A percentile compares a stretch with the other conserved stretches of the same genome.
Conservation (phyloP, 768 basidiomycete genomes). For the Lactarius sp. region DNA sequence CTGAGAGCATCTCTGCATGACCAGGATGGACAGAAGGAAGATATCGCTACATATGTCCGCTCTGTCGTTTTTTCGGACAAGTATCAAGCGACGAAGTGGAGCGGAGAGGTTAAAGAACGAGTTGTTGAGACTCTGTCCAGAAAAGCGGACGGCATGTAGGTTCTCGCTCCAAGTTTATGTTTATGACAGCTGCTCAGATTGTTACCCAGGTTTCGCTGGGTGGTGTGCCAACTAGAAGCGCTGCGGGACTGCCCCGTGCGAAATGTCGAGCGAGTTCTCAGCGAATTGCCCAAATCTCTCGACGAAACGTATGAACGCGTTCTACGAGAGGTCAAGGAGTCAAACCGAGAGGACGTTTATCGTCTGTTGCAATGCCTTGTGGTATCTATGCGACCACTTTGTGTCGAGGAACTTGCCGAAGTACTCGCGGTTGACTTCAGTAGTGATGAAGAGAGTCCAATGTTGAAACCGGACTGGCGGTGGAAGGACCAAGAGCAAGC, state of each 20-base stretch:
- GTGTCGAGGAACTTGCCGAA: background rate
- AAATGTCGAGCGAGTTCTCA: background rate
- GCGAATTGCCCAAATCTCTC: background rate
- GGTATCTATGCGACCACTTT: background rate
- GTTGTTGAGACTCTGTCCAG: background rate
- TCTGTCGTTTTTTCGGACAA: constrained; percentile 30
- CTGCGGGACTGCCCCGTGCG: no score
- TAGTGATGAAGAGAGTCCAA: background rate
- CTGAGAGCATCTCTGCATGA: background rate
- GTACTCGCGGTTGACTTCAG: background rate
- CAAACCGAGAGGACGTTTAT: background rate
- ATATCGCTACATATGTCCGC: background rate
- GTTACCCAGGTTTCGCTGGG: no score
- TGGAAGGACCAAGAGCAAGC: background rate
- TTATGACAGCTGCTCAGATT: no score
- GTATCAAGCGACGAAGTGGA: background rate
- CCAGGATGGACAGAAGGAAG: background rate
- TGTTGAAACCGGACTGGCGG: background rate
- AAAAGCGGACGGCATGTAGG: no score
- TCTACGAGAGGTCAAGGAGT: background rate
- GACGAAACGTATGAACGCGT: background rate
- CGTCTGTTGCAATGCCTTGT: background rate
- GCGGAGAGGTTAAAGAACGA: background rate
- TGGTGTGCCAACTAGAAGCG: no score
- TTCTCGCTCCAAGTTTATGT: no score